These are phyloP conservation scores for Closterium sp. DNA, from an alignment of 139 green algal genomes.

Conservation along the genomic window DNA sequence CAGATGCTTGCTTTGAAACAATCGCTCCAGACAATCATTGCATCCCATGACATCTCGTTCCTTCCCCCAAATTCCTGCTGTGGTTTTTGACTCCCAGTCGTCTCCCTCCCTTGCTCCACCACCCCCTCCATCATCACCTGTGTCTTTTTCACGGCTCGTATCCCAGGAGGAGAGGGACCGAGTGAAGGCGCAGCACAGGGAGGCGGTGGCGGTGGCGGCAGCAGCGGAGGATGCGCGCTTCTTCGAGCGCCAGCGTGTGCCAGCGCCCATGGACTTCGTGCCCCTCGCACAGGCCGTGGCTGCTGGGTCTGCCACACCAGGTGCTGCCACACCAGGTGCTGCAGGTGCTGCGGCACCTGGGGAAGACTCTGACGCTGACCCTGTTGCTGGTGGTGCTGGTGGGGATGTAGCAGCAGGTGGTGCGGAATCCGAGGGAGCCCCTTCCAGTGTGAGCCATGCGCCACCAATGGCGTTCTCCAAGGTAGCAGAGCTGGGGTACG, in stretches of 20 bases:
- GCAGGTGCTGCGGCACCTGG: neutral
- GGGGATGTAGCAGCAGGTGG: neutral
- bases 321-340: neutral
- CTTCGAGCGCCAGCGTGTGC: neutral
- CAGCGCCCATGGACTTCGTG: neutral
- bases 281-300: neutral
- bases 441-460: neutral
- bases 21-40: too few species aligned
- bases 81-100: too few species aligned
- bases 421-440: neutral
- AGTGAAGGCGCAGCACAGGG: neutral
- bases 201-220: neutral
- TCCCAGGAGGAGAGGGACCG: neutral
- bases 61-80: too few species aligned
- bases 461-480: neutral
- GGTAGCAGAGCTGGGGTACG: neutral
- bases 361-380: neutral
- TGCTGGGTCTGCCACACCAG: too few species aligned
- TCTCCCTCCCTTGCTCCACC: too few species aligned
- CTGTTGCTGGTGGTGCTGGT: too few species aligned
- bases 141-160: neutral
- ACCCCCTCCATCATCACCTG: neutral
- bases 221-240: neutral
- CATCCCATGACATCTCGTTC: too few species aligned
- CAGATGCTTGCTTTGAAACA: neutral